These are phyloP conservation scores for Brassica balearica DNA, from an alignment of 441 rosid genomes.

Conservation along the genomic window DNA sequence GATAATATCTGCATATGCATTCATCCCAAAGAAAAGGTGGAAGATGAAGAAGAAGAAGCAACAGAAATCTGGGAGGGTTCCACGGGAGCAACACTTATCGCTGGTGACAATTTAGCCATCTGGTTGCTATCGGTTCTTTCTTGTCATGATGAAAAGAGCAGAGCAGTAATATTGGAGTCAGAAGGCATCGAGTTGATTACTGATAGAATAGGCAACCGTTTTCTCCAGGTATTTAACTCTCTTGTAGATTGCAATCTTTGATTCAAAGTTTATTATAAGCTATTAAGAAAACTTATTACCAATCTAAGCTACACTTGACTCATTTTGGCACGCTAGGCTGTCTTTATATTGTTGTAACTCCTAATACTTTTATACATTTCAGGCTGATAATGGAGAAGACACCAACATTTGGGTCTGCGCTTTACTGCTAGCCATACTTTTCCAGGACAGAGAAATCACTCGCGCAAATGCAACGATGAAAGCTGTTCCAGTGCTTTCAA, in stretches of 20 bases:
- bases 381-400: slow-evolving; percentile 94
- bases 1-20: slow-evolving; percentile 71
- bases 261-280: slow-evolving; percentile 14
- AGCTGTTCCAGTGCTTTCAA: slow-evolving; percentile 88
- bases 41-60: slow-evolving; percentile 72
- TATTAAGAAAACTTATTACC: not conserved
- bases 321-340: slow-evolving; percentile 9
- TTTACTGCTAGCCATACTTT: slow-evolving; percentile 87
- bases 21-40: slow-evolving; percentile 62
- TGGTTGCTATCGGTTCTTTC: slow-evolving; percentile 98
- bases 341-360: slow-evolving; percentile 10
- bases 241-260: slow-evolving; percentile 6
- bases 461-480: slow-evolving; percentile 93
- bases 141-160: slow-evolving; percentile 86
- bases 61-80: slow-evolving; percentile 55
- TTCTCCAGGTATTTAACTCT: slow-evolving; percentile 70
- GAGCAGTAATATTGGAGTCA: slow-evolving; percentile 87
- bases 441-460: slow-evolving; percentile 98
- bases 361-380: slow-evolving; percentile 41
- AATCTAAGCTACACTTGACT: slow-evolving; percentile 16
- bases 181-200: slow-evolving; percentile 93
- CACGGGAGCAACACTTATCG: slow-evolving; percentile 60
- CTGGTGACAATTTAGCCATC: slow-evolving; percentile 80
- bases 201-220: slow-evolving; percentile 71
- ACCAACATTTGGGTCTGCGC: slow-evolving; percentile 97